Evolutionary conservation across 352 stramenopile species (phyloP), one percentile per base, ranked within the genome.

Genomic region (Phytophthora fragariae): DNA sequence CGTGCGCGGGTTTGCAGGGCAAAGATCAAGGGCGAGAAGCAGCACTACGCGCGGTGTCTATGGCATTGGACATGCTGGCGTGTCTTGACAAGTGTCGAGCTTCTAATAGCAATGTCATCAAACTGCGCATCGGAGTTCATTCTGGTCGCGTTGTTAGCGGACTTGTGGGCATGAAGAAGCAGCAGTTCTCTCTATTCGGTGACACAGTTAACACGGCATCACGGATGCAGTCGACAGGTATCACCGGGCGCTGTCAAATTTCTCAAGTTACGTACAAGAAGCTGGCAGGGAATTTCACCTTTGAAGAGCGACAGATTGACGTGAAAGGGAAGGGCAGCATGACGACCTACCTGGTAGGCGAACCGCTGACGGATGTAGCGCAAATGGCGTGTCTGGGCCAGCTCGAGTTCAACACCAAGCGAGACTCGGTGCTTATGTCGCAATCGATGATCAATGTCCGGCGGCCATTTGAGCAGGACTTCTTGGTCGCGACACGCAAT

Each of bases 171-270:
- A 92, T 96, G 76, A 95, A 97, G 65, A 98, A 98, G 73, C 92
- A 96, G 50, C 89, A 96, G 31, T 99, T 98, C 71, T 97, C 90
- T 10, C 76, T 99, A 8, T 98, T 99, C 80, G 94, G 96, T 7
- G 96, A 99, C 64, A 97, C 95, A 0, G 92, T 98, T 3, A 98
- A 97, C 69, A 98, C 91, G 0, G 81, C 91, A 5, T 92, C 86
- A 5, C 83, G 93, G 2, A 98, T 97, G 94, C 91, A 98, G 65
- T 97, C 89, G 5, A 97, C 93, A 27, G 92, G 91, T 0, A 66
- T 94, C 15, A 90, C 86, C 3, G 90, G 87, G 0, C 77, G 79
- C 1, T 97, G 94, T 56, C 93, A 97, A 63, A 64, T 96, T 47
- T 95, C 88, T 0, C 82, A 94, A 24, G 83, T 92, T 6, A 96